Conservation (phyloP, 1,139 yeast genomes). For the Geotrichum bryndzae region DNA sequence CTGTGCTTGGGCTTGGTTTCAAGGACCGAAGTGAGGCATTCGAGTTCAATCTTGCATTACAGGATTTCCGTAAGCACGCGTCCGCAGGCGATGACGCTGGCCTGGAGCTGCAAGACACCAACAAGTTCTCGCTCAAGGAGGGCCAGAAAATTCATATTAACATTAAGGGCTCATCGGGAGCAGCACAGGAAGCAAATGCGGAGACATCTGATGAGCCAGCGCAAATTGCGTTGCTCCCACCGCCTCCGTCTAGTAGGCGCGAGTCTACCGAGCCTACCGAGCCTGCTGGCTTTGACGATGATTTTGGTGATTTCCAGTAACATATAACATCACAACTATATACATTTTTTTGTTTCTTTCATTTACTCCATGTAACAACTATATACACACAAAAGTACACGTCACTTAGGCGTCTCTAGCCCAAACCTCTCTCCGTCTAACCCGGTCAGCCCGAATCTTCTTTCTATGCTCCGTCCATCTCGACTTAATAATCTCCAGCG, state of each 20-base stretch:
- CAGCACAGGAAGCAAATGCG: background rate
- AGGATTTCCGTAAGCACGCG: conserved; percentile 32
- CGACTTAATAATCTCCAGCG: conserved; percentile 41
- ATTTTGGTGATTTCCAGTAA: conserved; percentile 42
- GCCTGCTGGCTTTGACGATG: conserved; percentile 32
- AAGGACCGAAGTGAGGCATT: conserved; percentile 35
- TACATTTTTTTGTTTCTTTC: background rate
- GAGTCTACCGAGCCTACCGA: background rate
- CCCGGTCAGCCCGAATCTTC: conserved; percentile 48
- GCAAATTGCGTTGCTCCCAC: conserved; percentile 24
- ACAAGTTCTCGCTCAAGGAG: conserved; percentile 26
- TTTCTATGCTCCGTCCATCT: conserved; percentile 47
- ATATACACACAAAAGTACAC: conserved; percentile 2
- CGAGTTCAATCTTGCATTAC: conserved; percentile 40
- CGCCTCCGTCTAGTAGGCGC: conserved; percentile 17
- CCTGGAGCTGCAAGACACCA: conserved; percentile 22
- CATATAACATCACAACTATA: background rate
- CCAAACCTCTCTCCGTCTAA: conserved; percentile 56
- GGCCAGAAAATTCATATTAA: conserved; percentile 29
- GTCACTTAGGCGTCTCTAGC: conserved; percentile 47
- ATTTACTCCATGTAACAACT: background rate
- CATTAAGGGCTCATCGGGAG: conserved; percentile 19
- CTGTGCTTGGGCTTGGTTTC: conserved; percentile 41
- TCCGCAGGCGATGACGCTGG: conserved; percentile 20
- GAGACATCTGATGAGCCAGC: conserved; percentile 12